phyloP scores from a whole-genome alignment of 441 rosid genomes.

The Aquilaria agallochum region DNA sequence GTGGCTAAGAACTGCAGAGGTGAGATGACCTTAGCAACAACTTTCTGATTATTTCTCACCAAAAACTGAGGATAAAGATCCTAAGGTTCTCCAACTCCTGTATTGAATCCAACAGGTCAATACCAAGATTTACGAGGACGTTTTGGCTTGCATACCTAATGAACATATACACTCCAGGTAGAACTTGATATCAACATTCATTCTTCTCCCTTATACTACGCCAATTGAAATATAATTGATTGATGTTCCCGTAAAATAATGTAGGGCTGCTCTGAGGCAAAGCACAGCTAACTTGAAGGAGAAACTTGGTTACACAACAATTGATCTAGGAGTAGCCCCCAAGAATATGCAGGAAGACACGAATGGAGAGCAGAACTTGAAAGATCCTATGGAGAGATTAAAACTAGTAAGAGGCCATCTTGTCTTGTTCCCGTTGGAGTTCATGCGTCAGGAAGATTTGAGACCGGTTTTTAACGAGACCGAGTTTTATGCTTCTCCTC shows the following conservation, averaged over 20 bases:
- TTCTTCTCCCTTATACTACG: too few species aligned
- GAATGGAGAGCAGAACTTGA: constrained; percentile 20
- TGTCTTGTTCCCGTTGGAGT: constrained; percentile 64
- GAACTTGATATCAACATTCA: too few species aligned
- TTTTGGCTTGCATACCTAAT: constrained; percentile 68
- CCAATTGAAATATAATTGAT: too few species aligned
- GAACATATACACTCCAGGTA: constrained; percentile 66
- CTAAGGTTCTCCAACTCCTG: too few species aligned
- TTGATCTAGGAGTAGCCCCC: constrained; percentile 64
- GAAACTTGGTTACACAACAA: constrained; percentile 59
- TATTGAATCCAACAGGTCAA: constrained; percentile 26
- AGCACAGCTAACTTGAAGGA: constrained; percentile 41
- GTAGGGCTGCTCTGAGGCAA: constrained; percentile 49
- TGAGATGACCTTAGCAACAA: constrained; percentile 2
- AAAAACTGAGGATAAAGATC: too few species aligned
- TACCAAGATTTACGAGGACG: constrained; percentile 52
- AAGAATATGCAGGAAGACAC: constrained; percentile 36
- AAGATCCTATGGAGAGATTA: constrained; percentile 40
- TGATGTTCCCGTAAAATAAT: not conserved
- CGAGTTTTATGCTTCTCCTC: constrained; percentile 73
- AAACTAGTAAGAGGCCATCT: constrained; percentile 54
- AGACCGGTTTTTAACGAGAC: constrained; percentile 61
- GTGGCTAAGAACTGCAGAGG: constrained; percentile 64
- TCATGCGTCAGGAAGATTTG: constrained; percentile 67
- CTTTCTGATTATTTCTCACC: not conserved